Evolutionary conservation across 75 land plant species (phyloP).

Genomic region (Selaginella tamariscina): DNA sequence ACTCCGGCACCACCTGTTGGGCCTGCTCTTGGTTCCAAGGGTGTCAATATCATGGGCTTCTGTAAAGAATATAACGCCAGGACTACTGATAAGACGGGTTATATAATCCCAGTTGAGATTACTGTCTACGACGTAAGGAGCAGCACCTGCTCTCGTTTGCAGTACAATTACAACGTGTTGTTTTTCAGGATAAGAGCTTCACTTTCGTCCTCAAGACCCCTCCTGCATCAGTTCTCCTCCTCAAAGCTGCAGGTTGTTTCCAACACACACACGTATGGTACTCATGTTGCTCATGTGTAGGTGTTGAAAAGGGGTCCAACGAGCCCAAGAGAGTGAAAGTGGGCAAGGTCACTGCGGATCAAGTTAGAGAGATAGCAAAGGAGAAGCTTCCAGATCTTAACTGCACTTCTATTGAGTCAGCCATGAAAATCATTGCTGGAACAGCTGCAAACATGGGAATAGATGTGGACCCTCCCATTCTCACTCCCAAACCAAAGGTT

Average conservation of each 20-base stretch:
- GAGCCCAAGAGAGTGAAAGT: constrained; percentile 67
- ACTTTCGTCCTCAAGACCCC: constrained; percentile 94
- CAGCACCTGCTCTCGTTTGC: not conserved
- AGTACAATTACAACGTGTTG: not conserved
- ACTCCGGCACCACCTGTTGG: constrained; percentile 98
- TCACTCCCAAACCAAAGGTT: constrained; percentile 29
- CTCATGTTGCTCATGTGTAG: constrained; percentile 24
- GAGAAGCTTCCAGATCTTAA: constrained; percentile 92
- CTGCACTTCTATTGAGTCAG: constrained; percentile 72
- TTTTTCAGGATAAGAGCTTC: constrained; percentile 82
- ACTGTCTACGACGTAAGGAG: constrained; percentile 81
- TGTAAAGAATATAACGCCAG: constrained; percentile 97
- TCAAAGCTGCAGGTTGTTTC: constrained; percentile 77
- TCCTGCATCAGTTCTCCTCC: constrained; percentile 87
- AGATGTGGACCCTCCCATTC: constrained; percentile 84
- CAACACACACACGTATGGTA: not conserved
- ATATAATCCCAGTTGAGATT: constrained; percentile 87
- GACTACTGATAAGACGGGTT: constrained; percentile 91
- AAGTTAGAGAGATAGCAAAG: constrained; percentile 56
- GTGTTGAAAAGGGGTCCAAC: constrained; percentile 77
- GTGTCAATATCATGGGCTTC: constrained; percentile 91
- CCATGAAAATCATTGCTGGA: constrained; percentile 89
- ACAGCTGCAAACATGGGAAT: constrained; percentile 97
- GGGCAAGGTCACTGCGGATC: constrained; percentile 74
- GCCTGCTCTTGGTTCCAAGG: constrained; percentile 91